These are phyloP conservation scores for Luvunga scandens DNA, from an alignment of 345 rosid species.

Conservation along the genomic window DNA sequence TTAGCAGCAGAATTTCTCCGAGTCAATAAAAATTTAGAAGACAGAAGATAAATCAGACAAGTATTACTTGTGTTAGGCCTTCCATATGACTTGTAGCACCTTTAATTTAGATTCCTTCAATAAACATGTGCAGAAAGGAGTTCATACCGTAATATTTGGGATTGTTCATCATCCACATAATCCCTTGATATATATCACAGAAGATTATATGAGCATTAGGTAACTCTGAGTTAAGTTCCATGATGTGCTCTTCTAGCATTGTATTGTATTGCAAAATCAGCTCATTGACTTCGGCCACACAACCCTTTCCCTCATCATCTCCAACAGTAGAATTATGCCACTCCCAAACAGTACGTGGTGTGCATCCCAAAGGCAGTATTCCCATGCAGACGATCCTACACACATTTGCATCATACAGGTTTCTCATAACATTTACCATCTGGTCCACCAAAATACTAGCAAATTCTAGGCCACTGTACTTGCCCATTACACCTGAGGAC, in stretches of 20 bases:
- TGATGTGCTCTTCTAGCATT: constrained; percentile 33
- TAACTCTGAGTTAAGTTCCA: constrained; percentile 36
- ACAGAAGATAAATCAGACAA: neutral
- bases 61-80: neutral
- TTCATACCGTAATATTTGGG: constrained; percentile 37
- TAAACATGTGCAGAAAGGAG: neutral
- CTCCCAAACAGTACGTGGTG: constrained; percentile 43
- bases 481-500: constrained; percentile 35
- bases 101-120: neutral
- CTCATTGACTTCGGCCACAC: constrained; percentile 49
- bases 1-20: neutral
- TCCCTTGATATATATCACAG: constrained; percentile 48
- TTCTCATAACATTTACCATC: constrained; percentile 42
- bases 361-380: constrained; percentile 60
- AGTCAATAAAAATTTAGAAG: neutral
- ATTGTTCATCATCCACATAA: constrained; percentile 48
- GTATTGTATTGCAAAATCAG: constrained; percentile 47
- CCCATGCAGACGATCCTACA: constrained; percentile 49
- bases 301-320: constrained; percentile 16
- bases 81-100: neutral
- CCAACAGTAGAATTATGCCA: constrained; percentile 27
- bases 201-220: constrained; percentile 45
- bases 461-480: constrained; percentile 44
- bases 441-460: constrained; percentile 48
- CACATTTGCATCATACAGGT: constrained; percentile 45